Evolutionary conservation across 75 land plant genomes (phyloP).

Genomic region (Selaginella tamariscina): DNA sequence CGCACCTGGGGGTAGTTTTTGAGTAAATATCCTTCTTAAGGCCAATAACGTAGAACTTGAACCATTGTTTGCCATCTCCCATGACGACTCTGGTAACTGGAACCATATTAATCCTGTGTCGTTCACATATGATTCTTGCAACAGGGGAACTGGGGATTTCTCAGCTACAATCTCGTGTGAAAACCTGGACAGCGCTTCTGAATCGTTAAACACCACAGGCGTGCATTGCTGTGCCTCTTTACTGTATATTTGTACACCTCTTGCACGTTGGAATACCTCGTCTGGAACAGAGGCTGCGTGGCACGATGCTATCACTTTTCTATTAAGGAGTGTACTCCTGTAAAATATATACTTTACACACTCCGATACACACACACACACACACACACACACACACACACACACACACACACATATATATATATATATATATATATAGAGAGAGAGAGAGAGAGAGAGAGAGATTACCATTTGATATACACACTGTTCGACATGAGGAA

Average conservation of each 20-base stretch:
- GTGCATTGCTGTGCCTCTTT: slow-evolving; percentile 85
- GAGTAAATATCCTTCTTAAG: slow-evolving; percentile 59
- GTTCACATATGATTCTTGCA: slow-evolving; percentile 77
- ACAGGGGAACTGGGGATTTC: slow-evolving; percentile 57
- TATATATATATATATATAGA: too few relatives aligned
- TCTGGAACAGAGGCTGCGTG: slow-evolving; percentile 92
- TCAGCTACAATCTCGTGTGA: slow-evolving; percentile 75
- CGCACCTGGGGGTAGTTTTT: slow-evolving; percentile 56
- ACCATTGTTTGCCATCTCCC: slow-evolving; percentile 40
- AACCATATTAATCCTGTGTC: slow-evolving; percentile 72
- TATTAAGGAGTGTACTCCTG: slow-evolving; percentile 66
- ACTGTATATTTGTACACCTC: slow-evolving; percentile 74
- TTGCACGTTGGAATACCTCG: slow-evolving; percentile 82
- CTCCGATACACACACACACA: too few relatives aligned
- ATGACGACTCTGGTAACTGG: slow-evolving; percentile 91
- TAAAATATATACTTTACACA: background rate
- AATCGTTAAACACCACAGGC: slow-evolving; percentile 75
- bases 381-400: background rate
- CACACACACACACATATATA: background rate
- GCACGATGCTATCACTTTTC: slow-evolving; percentile 67
- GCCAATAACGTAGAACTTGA: slow-evolving; percentile 83
- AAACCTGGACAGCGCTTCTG: slow-evolving; percentile 62
- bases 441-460: too few relatives aligned
- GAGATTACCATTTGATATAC: background rate
- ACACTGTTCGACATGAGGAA: background rate